Conservation (phyloP, 768 basidiomycete species). For the Pholiota microspora region DNA sequence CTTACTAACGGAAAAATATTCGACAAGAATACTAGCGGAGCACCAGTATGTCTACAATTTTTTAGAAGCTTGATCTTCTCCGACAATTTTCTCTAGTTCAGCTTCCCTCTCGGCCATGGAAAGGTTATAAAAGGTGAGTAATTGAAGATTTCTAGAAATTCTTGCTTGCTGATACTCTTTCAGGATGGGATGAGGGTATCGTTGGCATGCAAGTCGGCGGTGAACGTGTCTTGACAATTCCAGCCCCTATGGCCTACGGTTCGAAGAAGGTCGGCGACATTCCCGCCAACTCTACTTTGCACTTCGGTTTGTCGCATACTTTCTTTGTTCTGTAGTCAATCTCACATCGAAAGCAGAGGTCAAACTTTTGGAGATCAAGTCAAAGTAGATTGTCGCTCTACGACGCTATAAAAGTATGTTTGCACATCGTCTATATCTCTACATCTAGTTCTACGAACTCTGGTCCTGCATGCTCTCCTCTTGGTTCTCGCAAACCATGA, state of each 20-base stretch:
- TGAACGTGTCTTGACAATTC: constrained; percentile 78
- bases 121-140: constrained; percentile 85
- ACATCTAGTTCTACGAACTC: neutral
- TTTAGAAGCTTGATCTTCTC: neutral
- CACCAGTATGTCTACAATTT: constrained; percentile 56
- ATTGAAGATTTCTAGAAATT: constrained; percentile 10
- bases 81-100: constrained; percentile 44
- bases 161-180: constrained; percentile 4
- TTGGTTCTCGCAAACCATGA: too few species aligned
- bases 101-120: constrained; percentile 78
- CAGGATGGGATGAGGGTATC: constrained; percentile 91
- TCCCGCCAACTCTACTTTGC: constrained; percentile 77
- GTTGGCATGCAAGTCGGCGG: constrained; percentile 91
- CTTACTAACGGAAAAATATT: constrained; percentile 72
- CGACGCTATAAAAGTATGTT: constrained; percentile 10
- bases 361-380: constrained; percentile 70
- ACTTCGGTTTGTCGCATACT: constrained; percentile 59
- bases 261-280: constrained; percentile 56
- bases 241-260: constrained; percentile 72
- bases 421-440: constrained; percentile 3
- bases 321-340: neutral
- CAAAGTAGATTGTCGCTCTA: constrained; percentile 19
- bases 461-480: too few species aligned
- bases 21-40: constrained; percentile 81
- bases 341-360: constrained; percentile 50